Conservation (phyloP, 441 rosid genomes). For the Melastoma candidum region DNA sequence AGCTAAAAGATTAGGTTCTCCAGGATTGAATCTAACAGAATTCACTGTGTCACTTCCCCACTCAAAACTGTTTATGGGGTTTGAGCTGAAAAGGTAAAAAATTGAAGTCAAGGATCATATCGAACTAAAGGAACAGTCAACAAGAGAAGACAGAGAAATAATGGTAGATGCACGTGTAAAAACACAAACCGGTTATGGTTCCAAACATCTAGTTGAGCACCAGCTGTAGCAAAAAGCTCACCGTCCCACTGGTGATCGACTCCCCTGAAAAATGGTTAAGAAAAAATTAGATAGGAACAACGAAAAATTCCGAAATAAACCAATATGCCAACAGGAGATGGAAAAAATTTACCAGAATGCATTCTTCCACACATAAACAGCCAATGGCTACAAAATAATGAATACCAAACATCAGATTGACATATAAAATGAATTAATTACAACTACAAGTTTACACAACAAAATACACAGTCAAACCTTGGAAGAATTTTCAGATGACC, state of each 20-base stretch:
- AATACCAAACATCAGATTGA: constrained; percentile 13
- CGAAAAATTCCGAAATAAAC: background rate
- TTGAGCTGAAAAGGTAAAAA: constrained; percentile 46
- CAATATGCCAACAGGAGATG: background rate
- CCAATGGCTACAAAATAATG: constrained; percentile 44
- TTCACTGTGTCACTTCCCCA: constrained; percentile 85
- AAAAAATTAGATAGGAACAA: background rate
- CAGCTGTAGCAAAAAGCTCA: constrained; percentile 86
- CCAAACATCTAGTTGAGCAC: constrained; percentile 97
- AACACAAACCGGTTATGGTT: constrained; percentile 70
- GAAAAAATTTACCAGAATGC: constrained; percentile 57
- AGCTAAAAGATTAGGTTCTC: constrained; percentile 78
- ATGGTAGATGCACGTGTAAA: background rate
- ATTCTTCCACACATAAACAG: constrained; percentile 67
- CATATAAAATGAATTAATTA: constrained; percentile 1
- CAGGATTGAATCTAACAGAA: constrained; percentile 88
- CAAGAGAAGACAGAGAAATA: too few species aligned
- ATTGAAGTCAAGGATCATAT: background rate
- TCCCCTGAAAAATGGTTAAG: constrained; percentile 37
- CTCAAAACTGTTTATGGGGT: constrained; percentile 69
- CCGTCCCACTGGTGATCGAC: constrained; percentile 89
- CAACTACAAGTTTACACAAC: background rate
- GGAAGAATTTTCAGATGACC: constrained; percentile 26
- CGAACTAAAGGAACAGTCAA: background rate
- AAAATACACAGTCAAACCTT: constrained; percentile 36